Evolutionary conservation across 1,139 yeast genomes (phyloP).

Genomic region (Casaregolazyma suthepensis): DNA sequence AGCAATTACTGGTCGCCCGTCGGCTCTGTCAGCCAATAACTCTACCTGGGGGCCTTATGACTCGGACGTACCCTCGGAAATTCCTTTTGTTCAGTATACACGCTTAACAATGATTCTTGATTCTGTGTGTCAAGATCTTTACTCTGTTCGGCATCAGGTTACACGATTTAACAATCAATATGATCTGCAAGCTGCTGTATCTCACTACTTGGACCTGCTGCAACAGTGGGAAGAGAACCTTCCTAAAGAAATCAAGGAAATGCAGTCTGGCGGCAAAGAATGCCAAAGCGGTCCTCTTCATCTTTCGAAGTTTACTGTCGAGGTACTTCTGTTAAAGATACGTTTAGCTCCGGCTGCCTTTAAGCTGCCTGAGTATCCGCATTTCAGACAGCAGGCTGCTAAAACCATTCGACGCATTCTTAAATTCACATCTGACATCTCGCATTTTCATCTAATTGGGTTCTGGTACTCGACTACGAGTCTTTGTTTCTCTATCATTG

Average conservation of each 20-base stretch:
- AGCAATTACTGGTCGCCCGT: slow-evolving; percentile 31
- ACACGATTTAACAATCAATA: slow-evolving; percentile 19
- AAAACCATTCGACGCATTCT: slow-evolving; percentile 30
- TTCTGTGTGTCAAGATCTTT: slow-evolving; percentile 26
- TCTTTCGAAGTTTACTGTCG: slow-evolving; percentile 31
- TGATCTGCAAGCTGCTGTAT: slow-evolving; percentile 20
- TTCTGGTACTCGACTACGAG: slow-evolving; percentile 34
- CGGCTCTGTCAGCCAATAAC: slow-evolving; percentile 23
- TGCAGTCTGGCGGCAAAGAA: slow-evolving; percentile 29
- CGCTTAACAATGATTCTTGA: slow-evolving; percentile 29
- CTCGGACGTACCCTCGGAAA: slow-evolving; percentile 29
- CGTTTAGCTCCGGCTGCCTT: slow-evolving; percentile 23
- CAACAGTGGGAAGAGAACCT: slow-evolving; percentile 27
- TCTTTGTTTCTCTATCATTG: slow-evolving; percentile 30
- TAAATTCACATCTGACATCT: slow-evolving; percentile 31
- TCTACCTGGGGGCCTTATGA: slow-evolving; percentile 25
- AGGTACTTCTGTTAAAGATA: slow-evolving; percentile 28
- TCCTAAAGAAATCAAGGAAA: slow-evolving; percentile 28
- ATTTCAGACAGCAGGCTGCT: slow-evolving; percentile 27
- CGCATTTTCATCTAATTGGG: slow-evolving; percentile 34
- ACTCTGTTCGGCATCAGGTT: slow-evolving; percentile 22
- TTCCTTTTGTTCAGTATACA: slow-evolving; percentile 29
- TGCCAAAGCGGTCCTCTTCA: slow-evolving; percentile 32
- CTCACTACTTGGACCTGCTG: slow-evolving; percentile 21
- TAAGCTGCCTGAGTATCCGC: slow-evolving; percentile 18